Evolutionary conservation across 2,329 filamentous ascomycete species (phyloP).

Genomic region (Fusarium sp.): DNA sequence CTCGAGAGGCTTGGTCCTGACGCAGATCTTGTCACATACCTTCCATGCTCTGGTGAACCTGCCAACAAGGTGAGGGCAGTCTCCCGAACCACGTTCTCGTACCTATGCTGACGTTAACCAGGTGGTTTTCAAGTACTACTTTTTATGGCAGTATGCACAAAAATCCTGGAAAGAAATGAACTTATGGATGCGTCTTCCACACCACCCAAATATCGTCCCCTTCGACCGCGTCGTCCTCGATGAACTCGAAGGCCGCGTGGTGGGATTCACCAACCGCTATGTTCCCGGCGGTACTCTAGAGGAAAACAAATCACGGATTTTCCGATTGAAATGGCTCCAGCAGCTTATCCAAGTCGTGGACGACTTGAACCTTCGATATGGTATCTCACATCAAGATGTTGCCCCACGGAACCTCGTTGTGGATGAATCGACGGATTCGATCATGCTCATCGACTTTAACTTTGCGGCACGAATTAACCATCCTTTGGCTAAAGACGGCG

Average conservation of each 20-base stretch:
- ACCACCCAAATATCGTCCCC: conserved; percentile 47
- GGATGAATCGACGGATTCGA: conserved; percentile 44
- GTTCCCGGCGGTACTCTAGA: conserved; percentile 46
- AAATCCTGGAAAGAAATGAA: conserved; percentile 48
- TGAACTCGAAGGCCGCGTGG: conserved; percentile 42
- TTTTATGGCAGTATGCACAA: conserved; percentile 32
- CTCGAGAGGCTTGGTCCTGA: conserved; percentile 42
- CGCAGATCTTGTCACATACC: conserved; percentile 42
- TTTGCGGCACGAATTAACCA: conserved; percentile 36
- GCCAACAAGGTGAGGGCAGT: conserved; percentile 15
- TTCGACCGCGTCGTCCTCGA: conserved; percentile 48
- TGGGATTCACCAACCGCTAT: conserved; percentile 49
- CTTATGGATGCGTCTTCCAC: conserved; percentile 46
- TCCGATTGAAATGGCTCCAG: conserved; percentile 48
- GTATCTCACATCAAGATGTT: conserved; percentile 53
- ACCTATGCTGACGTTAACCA: background rate
- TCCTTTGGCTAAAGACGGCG: background rate
- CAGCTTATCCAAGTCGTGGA: conserved; percentile 47
- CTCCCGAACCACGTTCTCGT: background rate
- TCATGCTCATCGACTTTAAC: conserved; percentile 52
- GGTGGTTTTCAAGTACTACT: conserved; percentile 49
- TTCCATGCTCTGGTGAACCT: conserved; percentile 12
- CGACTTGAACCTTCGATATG: conserved; percentile 43
- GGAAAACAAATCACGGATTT: conserved; percentile 43
- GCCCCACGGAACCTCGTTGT: conserved; percentile 51